Conservation (phyloP, 108 stramenopile species). For the Cyclotella baltica region DNA sequence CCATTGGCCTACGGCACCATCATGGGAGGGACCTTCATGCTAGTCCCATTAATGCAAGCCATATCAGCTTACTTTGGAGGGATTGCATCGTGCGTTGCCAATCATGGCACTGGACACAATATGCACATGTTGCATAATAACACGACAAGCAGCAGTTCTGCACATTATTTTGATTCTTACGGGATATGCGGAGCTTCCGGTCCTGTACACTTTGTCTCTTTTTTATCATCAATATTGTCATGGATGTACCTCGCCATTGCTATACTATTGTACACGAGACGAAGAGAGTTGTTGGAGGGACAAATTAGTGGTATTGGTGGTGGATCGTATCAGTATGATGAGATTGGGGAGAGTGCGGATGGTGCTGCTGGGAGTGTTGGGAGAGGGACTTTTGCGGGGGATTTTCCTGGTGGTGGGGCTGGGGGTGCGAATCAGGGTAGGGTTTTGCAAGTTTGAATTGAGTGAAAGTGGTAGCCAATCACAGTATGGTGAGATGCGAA, state of each 20-base stretch:
- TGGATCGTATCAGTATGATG: constrained; percentile 9
- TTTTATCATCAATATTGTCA: constrained; percentile 18
- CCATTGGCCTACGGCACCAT: constrained; percentile 19
- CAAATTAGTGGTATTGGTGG: too few species aligned
- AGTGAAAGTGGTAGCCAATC: too few species aligned
- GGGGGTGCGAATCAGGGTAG: too few species aligned
- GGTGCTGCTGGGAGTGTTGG: neutral
- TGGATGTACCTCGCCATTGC: constrained; percentile 28
- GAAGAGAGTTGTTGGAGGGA: constrained; percentile 10
- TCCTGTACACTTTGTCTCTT: constrained; percentile 28
- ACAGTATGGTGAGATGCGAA: too few species aligned
- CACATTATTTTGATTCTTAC: constrained; percentile 11
- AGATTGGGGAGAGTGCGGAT: constrained; percentile 11
- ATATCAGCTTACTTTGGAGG: constrained; percentile 14
- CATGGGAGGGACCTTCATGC: constrained; percentile 7
- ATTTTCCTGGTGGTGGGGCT: constrained; percentile 3
- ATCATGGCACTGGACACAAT: neutral
- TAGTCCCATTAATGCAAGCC: constrained; percentile 5
- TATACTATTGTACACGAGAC: constrained; percentile 2
- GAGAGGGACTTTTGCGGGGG: neutral
- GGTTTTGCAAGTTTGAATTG: too few species aligned
- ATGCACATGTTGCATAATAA: neutral
- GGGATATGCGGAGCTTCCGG: constrained; percentile 20
- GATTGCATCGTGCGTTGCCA: constrained; percentile 8
- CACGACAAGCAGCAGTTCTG: neutral